phyloP scores from a whole-genome alignment of 169 alveolate species.

The Toxoplasma gondii region DNA sequence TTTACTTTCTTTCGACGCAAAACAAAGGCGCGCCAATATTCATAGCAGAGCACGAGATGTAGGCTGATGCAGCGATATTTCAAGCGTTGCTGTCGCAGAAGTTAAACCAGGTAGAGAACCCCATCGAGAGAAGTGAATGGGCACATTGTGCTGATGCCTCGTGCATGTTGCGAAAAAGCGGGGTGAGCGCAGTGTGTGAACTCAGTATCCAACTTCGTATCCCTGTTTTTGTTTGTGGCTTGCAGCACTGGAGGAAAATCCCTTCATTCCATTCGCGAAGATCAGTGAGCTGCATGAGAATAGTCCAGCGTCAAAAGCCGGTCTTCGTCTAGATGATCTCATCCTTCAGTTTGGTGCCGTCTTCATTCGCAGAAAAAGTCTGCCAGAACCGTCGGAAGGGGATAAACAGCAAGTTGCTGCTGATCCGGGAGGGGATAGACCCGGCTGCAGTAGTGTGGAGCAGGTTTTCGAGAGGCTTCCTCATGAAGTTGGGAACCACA shows the following conservation, averaged over 20 bases:
- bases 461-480: neutral
- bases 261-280: conserved; percentile 21
- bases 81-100: too few relatives aligned
- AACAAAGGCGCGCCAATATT: too few relatives aligned
- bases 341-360: conserved; percentile 3
- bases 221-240: neutral
- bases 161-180: neutral
- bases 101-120: too few relatives aligned
- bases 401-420: neutral
- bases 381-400: neutral
- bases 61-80: too few relatives aligned
- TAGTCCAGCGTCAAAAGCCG: conserved; percentile 14
- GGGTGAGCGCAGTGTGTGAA: neutral
- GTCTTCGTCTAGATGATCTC: conserved; percentile 19
- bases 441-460: neutral
- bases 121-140: too few relatives aligned
- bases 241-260: neutral
- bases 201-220: neutral
- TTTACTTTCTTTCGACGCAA: too few relatives aligned
- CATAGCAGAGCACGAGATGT: too few relatives aligned
- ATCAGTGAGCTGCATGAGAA: conserved; percentile 34
- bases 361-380: neutral
- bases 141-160: too few relatives aligned
- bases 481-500: neutral
- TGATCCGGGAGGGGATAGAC: neutral